phyloP scores from a whole-genome alignment of 768 basidiomycete species.

The Cystofilobasidium capitatum region DNA sequence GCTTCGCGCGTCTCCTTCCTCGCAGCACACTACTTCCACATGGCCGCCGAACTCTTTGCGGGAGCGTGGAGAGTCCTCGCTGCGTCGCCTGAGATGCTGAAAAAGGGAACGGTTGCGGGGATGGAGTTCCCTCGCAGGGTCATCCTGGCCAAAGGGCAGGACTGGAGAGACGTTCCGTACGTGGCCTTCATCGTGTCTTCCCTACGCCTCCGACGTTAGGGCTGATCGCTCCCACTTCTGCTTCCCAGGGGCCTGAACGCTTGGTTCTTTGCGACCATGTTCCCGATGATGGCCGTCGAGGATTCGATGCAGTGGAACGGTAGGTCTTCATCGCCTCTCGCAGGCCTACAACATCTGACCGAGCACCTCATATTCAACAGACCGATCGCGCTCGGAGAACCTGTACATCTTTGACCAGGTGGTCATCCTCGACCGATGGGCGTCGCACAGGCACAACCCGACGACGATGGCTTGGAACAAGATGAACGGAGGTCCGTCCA shows the following conservation, averaged over 20 bases:
- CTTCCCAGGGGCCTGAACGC: slow-evolving; percentile 14
- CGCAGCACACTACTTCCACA: slow-evolving; percentile 27
- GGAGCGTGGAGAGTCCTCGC: slow-evolving; percentile 26
- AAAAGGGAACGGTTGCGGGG: slow-evolving; percentile 12
- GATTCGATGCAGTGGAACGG: slow-evolving; percentile 27
- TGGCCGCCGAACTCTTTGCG: slow-evolving; percentile 26
- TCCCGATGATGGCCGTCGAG: slow-evolving; percentile 27
- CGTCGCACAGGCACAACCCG: slow-evolving; percentile 26
- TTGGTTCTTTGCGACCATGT: slow-evolving; percentile 27
- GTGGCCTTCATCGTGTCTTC: background rate
- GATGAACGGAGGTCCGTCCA: slow-evolving; percentile 25
- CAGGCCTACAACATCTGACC: background rate
- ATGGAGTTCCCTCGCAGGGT: slow-evolving; percentile 24
- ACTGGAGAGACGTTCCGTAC: slow-evolving; percentile 25
- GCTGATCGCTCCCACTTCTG: background rate
- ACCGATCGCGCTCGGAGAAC: slow-evolving; percentile 20
- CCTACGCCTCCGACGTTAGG: background rate
- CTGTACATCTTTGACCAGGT: slow-evolving; percentile 27
- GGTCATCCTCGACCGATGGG: slow-evolving; percentile 28
- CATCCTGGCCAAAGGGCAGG: slow-evolving; percentile 25
- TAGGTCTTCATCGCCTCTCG: slow-evolving; percentile 4
- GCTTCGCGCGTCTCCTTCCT: background rate
- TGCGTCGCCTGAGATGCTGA: background rate
- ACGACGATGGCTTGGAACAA: slow-evolving; percentile 25
- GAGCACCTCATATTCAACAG: background rate